A percentile compares a stretch with the other conserved stretches of the same genome.
phyloP scores from a whole-genome alignment of 1,284 basidiomycete species.

The Mycosarcoma maydis region DNA sequence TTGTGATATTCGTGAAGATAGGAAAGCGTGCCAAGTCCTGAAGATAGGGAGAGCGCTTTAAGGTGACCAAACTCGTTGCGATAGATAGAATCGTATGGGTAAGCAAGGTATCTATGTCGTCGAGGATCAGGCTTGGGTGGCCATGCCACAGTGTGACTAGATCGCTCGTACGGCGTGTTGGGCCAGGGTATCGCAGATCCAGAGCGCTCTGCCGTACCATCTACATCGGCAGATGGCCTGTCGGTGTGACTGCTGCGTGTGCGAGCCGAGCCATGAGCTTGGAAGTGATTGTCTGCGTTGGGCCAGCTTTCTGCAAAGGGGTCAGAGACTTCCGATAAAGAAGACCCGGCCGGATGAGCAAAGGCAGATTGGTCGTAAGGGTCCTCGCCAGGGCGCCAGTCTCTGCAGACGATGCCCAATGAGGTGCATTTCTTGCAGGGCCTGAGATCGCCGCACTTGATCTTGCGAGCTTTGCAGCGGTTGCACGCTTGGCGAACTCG shows the following conservation, averaged over 20 bases:
- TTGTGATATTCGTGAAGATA: slow-evolving; percentile 53
- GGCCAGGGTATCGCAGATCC: slow-evolving; percentile 47
- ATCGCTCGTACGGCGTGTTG: slow-evolving; percentile 42
- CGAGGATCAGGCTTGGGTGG: slow-evolving; percentile 41
- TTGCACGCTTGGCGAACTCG: slow-evolving; percentile 49
- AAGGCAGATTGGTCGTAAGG: slow-evolving; percentile 15
- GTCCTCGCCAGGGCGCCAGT: slow-evolving; percentile 49
- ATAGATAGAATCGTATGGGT: slow-evolving; percentile 50
- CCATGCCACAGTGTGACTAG: slow-evolving; percentile 41
- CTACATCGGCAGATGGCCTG: slow-evolving; percentile 9
- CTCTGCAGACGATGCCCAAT: slow-evolving; percentile 37
- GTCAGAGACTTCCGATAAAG: slow-evolving; percentile 8
- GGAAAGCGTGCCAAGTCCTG: slow-evolving; percentile 45
- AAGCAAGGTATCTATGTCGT: slow-evolving; percentile 45
- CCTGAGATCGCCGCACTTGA: slow-evolving; percentile 47
- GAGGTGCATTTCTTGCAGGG: slow-evolving; percentile 50
- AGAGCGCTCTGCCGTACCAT: slow-evolving; percentile 22
- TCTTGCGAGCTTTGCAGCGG: slow-evolving; percentile 51
- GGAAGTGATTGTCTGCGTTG: slow-evolving; percentile 4
- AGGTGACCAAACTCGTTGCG: slow-evolving; percentile 49
- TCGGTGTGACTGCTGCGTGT: slow-evolving; percentile 8
- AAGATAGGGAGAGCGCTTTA: slow-evolving; percentile 44
- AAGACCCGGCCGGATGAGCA: slow-evolving; percentile 25
- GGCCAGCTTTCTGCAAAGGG: slow-evolving; percentile 17
- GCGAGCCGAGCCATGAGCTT: background rate